Conservation (phyloP, 2,329 filamentous ascomycete species). For the Davidsoniella eucalypti region DNA sequence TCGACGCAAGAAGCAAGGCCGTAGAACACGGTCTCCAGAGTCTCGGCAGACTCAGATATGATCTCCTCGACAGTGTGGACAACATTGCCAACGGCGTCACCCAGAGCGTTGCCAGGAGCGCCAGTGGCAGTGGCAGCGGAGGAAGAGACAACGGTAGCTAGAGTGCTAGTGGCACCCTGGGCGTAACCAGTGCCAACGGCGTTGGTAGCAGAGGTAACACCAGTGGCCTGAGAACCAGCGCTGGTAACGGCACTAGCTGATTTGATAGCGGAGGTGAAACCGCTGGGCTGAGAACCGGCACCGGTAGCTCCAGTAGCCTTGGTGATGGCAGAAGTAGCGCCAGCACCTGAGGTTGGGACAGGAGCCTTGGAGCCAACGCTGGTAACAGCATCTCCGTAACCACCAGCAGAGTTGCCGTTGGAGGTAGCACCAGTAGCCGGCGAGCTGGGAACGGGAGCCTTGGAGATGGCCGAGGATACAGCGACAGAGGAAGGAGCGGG, state of each 20-base stretch:
- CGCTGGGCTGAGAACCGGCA: slow-evolving; percentile 7
- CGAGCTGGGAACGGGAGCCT: background rate
- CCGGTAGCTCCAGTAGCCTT: background rate
- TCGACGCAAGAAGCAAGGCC: slow-evolving; percentile 8
- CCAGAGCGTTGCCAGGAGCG: background rate
- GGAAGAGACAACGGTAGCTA: background rate
- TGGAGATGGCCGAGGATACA: background rate
- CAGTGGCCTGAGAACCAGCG: no score
- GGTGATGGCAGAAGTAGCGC: background rate
- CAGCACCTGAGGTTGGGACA: background rate
- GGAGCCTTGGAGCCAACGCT: background rate
- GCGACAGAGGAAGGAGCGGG: background rate
- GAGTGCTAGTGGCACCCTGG: background rate
- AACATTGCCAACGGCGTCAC: background rate
- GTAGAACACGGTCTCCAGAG: slow-evolving; percentile 7
- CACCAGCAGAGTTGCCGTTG: background rate
- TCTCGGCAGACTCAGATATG: background rate
- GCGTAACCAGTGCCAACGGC: background rate
- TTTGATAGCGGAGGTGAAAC: slow-evolving; percentile 16
- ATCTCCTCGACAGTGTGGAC: slow-evolving; percentile 1
- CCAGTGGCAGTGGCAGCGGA: background rate
- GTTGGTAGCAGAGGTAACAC: background rate
- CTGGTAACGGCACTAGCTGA: background rate
- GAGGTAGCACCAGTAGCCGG: background rate
- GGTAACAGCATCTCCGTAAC: background rate